Conservation (phyloP, 2,329 filamentous ascomycete genomes). For the Fusarium falciforme region DNA sequence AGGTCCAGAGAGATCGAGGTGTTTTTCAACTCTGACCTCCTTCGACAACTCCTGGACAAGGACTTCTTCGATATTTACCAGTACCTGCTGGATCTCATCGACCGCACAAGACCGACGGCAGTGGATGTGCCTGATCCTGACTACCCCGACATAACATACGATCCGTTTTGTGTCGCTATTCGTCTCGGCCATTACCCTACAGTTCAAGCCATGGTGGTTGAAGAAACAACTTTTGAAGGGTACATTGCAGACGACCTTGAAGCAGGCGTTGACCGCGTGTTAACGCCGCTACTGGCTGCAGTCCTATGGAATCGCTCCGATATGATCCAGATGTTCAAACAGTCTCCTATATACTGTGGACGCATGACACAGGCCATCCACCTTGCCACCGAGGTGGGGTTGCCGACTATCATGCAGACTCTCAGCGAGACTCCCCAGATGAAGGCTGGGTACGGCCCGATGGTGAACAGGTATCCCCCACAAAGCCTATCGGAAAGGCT, state of each 20-base stretch:
- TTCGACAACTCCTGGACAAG: conserved; percentile 41
- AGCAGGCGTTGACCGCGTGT: conserved; percentile 19
- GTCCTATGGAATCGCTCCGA: conserved; percentile 42
- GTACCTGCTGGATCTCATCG: conserved; percentile 44
- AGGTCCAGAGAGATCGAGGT: conserved; percentile 43
- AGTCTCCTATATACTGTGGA: conserved; percentile 28
- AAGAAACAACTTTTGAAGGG: conserved; percentile 40
- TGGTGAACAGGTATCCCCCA: conserved; percentile 20
- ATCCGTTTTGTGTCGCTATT: conserved; percentile 46
- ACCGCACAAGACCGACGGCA: conserved; percentile 35
- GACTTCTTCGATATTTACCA: conserved; percentile 41
- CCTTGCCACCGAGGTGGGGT: conserved; percentile 33
- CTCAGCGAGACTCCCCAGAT: conserved; percentile 15
- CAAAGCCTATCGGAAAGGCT: conserved; percentile 2
- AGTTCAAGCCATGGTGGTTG: conserved; percentile 24
- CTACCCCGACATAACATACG: conserved; percentile 42
- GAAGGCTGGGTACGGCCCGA: conserved; percentile 6
- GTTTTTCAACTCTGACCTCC: conserved; percentile 34
- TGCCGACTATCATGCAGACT: conserved; percentile 31
- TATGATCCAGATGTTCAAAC: conserved; percentile 38
- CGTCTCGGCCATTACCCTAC: conserved; percentile 38
- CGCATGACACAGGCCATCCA: conserved; percentile 36
- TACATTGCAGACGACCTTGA: conserved; percentile 22
- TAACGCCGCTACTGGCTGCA: conserved; percentile 45
- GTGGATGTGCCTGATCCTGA: conserved; percentile 16